Percentiles rank a stretch among this genome's conserved stretches.
Evolutionary conservation across 2,329 filamentous ascomycete genomes (phyloP).

Genomic region (Escovopsis weberi): DNA sequence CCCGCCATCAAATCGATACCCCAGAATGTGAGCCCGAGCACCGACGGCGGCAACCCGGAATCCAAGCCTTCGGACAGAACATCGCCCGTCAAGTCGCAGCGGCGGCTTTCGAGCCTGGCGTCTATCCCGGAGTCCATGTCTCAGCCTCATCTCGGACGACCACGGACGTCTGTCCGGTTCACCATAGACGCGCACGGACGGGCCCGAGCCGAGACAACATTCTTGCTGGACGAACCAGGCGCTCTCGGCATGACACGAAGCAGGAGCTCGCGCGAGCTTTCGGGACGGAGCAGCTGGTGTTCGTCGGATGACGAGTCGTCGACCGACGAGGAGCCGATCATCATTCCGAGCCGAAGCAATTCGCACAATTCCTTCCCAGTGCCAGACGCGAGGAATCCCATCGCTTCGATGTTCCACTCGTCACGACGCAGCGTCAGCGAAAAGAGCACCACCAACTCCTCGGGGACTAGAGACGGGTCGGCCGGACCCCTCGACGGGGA

Average conservation of each 20-base stretch:
- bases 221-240: constrained; percentile 22
- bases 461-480: constrained; percentile 20
- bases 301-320: constrained; percentile 41
- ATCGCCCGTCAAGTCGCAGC: constrained; percentile 38
- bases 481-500: constrained; percentile 27
- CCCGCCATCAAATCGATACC: constrained; percentile 27
- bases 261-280: constrained; percentile 16
- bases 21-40: constrained; percentile 9
- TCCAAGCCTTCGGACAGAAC: constrained; percentile 30
- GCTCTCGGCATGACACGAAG: constrained; percentile 13
- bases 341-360: constrained; percentile 45
- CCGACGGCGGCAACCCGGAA: constrained; percentile 20
- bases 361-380: constrained; percentile 43
- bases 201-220: constrained; percentile 39
- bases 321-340: constrained; percentile 49
- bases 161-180: constrained; percentile 44
- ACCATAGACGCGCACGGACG: constrained; percentile 48
- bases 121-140: constrained; percentile 42
- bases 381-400: constrained; percentile 36
- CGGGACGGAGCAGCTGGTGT: constrained; percentile 23
- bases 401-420: constrained; percentile 32
- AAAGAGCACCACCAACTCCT: constrained; percentile 30
- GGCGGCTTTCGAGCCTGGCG: constrained; percentile 34
- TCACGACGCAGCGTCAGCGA: constrained; percentile 35
- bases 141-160: constrained; percentile 16